Base-by-base conservation (phyloP, 129 eudicot species). In the Glebionis coronaria region DNA sequence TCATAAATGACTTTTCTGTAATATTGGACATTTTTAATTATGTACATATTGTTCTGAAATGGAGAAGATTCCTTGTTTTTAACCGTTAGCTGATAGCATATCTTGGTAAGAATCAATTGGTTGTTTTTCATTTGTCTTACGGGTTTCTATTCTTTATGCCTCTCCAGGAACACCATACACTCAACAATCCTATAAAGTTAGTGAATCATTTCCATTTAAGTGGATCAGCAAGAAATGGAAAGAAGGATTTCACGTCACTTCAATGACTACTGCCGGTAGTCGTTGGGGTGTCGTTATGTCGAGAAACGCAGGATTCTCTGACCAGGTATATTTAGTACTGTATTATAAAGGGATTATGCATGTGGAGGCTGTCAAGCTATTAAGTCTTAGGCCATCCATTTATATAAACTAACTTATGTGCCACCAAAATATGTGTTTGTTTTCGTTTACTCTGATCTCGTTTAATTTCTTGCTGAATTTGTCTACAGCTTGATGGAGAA, bases 211-310 rank as follows among this genome's bases (percentile, higher is more conserved):
- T 80, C 99, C 99, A 2, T 93, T 84, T 79, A 93, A 93, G 84
- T 93, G 98, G 98, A 93, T 93, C 50, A 92, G 91, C 68, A 86
- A 93, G 63, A 93, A 93, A 73, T 93, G 99, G 99, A 93, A 93
- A 79, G 99, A 93, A 82, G 99, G 97, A 44, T 93, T 89, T 70
- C 97, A 93, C 46, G 99, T 93, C 50, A 93, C 98, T 44, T 93
- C 98, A 38, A 93, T 93, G 98, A 93, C 98, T 50, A 88, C 99
- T 3, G 99, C 97, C 62, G 97, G 97, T 66, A 86, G 77, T 70
- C 95, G 97, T 25, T 93, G 99, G 99, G 99, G 99, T 67, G 99
- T 93, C 15, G 99, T 89, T 20, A 93, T 93, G 99, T 93, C 99
- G 20, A 79, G 97, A 70, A 89, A 89, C 23, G 82, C 99, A 10